Conservation (phyloP, 1,284 basidiomycete genomes). For the Sanghuangporus sanghuang region DNA sequence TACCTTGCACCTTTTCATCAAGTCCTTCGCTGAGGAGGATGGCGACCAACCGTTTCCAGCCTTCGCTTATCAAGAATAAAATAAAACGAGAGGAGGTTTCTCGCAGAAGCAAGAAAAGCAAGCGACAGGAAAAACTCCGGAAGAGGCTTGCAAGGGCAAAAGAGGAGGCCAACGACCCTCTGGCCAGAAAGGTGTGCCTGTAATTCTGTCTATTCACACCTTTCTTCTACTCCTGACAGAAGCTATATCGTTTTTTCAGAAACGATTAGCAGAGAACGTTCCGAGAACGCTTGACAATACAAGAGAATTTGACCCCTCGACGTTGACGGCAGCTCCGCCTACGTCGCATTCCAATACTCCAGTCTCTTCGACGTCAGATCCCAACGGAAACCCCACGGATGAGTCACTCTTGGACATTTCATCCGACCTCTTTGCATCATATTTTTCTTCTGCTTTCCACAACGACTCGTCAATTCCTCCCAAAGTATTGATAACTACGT, state of each 20-base stretch:
- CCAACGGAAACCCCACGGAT: slow-evolving; percentile 33
- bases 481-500: slow-evolving; percentile 88
- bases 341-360: slow-evolving; percentile 29
- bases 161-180: slow-evolving; percentile 65
- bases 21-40: neutral
- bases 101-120: slow-evolving; percentile 74
- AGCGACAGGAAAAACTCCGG: slow-evolving; percentile 78
- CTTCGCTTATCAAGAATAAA: slow-evolving; percentile 78
- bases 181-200: slow-evolving; percentile 59
- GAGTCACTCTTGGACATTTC: slow-evolving; percentile 66
- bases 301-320: slow-evolving; percentile 84
- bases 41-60: slow-evolving; percentile 36
- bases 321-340: slow-evolving; percentile 64
- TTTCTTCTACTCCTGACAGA: neutral
- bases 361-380: slow-evolving; percentile 26
- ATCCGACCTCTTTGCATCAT: slow-evolving; percentile 67
- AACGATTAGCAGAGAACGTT: slow-evolving; percentile 79
- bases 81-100: slow-evolving; percentile 75
- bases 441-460: slow-evolving; percentile 48
- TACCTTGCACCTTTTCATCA: neutral
- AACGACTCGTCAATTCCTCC: slow-evolving; percentile 69
- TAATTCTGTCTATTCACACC: neutral
- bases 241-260: slow-evolving; percentile 37
- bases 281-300: slow-evolving; percentile 93
- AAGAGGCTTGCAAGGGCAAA: slow-evolving; percentile 72